Evolutionary conservation across 371 early-diverging fungal species (phyloP), one percentile per base, ranked within the genome.

Genomic region (Mortierella sp.): DNA sequence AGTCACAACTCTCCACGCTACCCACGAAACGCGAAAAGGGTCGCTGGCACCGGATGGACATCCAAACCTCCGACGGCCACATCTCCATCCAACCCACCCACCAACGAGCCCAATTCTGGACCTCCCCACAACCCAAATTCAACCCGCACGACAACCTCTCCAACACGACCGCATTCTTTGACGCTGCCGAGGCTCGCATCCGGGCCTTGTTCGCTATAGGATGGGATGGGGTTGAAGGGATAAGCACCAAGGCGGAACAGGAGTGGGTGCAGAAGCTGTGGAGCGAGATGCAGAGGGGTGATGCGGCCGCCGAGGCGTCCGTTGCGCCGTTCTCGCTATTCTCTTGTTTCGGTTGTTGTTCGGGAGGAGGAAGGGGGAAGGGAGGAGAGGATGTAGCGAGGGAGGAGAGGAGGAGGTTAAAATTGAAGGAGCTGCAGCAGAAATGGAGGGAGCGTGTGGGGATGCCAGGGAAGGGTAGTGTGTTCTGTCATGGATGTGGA

Each of bases 31-130:
- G 58, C 21, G 85, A 84, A 16, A 81, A 81, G 41, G 87, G 87
- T 0, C 82, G 87, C 0, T 86, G 87, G 87, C 80, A 86, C 46
- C 71, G 80, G n/a, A 70, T 86, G 35, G 87, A 86, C 32, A 63
- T 86, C 18, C 75, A 72, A 18, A 58, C 79, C 44, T 76, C 87
- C 10, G 87, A 86, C 54, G 87, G 87, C 2, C 56, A 72, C 1
- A 75, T 77, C 41, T 51, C 35, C 2, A 5, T 82, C 6, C 58
- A 77, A 35, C 75, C 77, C 0, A 58, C 55, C 2, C 80, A 78
- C 12, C 87, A 86, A 49, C 41, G 79, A 1, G 78, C 78, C 7
- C 87, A 80, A 38, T 75, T 80, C 71, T 82, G 87, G 87, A 72
- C 79, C 14, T 71, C 81, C 1, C 71, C 74, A 0, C 74, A 65